Percentiles rank a stretch among this genome's conserved stretches.
Conservation (phyloP, 768 basidiomycete genomes). For the Boletus subcaerulescens region DNA sequence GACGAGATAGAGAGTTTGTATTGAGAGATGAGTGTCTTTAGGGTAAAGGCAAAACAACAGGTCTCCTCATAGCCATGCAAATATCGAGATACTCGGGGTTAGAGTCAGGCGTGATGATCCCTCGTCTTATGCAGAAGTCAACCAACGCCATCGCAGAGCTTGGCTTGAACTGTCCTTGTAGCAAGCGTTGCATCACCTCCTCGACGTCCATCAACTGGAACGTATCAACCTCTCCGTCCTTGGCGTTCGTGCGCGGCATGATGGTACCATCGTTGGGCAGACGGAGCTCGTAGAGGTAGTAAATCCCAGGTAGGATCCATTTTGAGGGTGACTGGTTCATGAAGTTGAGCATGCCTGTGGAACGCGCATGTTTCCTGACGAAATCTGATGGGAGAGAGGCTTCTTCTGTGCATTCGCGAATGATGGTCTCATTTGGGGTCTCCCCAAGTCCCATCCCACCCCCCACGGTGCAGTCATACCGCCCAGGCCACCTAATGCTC, state of each 20-base stretch:
- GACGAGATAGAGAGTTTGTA: too few species aligned
- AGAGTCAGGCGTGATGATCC: slow-evolving; percentile 25
- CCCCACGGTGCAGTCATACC: slow-evolving; percentile 43
- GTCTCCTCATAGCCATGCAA: slow-evolving; percentile 21
- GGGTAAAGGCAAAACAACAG: slow-evolving; percentile 20
- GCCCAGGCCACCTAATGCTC: slow-evolving; percentile 28
- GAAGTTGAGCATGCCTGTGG: slow-evolving; percentile 39
- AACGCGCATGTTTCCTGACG: slow-evolving; percentile 30
- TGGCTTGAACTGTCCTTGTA: slow-evolving; percentile 38
- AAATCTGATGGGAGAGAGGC: slow-evolving; percentile 39
- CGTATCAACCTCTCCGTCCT: slow-evolving; percentile 42
- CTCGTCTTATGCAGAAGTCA: slow-evolving; percentile 41
- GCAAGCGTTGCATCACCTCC: slow-evolving; percentile 32
- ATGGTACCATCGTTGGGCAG: slow-evolving; percentile 35
- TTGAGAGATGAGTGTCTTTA: background rate
- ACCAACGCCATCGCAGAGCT: slow-evolving; percentile 43
- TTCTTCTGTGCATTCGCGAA: slow-evolving; percentile 44
- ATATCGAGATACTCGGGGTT: slow-evolving; percentile 23
- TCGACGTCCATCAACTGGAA: slow-evolving; percentile 38
- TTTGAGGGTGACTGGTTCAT: slow-evolving; percentile 41
- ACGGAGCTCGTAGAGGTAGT: slow-evolving; percentile 43
- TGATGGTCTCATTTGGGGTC: slow-evolving; percentile 34
- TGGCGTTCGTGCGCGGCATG: slow-evolving; percentile 34
- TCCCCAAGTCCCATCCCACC: slow-evolving; percentile 44
- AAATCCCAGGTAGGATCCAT: slow-evolving; percentile 46